phyloP scores from a whole-genome alignment of 2,329 filamentous ascomycete species.

The Penicillium sp. region DNA sequence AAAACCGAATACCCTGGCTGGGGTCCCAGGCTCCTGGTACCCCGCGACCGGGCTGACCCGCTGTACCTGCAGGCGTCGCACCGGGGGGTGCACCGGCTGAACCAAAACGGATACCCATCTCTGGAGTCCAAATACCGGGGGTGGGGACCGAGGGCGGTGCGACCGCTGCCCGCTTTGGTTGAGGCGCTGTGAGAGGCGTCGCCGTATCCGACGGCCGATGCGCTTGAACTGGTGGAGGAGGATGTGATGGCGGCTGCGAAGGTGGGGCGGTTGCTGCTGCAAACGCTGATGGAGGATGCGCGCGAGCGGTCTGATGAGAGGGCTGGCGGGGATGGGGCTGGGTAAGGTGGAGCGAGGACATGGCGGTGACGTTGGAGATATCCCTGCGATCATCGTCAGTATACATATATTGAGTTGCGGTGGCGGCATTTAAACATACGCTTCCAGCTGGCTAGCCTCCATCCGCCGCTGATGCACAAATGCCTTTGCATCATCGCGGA shows the following conservation, averaged over 20 bases:
- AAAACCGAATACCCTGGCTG: constrained; percentile 54
- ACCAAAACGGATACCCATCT: constrained; percentile 74
- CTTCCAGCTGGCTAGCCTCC: constrained; percentile 73
- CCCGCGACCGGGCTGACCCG: constrained; percentile 14
- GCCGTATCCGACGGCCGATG: constrained; percentile 33
- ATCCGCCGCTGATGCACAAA: constrained; percentile 77
- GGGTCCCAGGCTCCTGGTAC: constrained; percentile 55
- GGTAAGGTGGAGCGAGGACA: constrained; percentile 53
- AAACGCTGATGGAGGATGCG: constrained; percentile 33
- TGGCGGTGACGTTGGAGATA: constrained; percentile 50
- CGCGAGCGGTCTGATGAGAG: constrained; percentile 29
- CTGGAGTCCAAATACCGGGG: constrained; percentile 68
- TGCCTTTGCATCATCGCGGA: constrained; percentile 70
- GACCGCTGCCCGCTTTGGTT: constrained; percentile 40
- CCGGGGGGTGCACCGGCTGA: constrained; percentile 33
- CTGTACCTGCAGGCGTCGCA: constrained; percentile 21
- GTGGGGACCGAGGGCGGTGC: constrained; percentile 51
- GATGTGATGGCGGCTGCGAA: constrained; percentile 41
- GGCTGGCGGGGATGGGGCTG: constrained; percentile 26
- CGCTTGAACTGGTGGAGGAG: constrained; percentile 40
- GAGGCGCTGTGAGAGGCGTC: constrained; percentile 44
- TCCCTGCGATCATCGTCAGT: constrained; percentile 41
- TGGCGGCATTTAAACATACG: constrained; percentile 46
- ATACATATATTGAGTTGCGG: constrained; percentile 1
- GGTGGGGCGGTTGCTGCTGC: constrained; percentile 18